Percentiles rank a stretch among this genome's conserved stretches.
These are phyloP conservation scores for Candida pseudoviswanathii DNA, from an alignment of 1,139 yeast genomes.

Conservation along the genomic window DNA sequence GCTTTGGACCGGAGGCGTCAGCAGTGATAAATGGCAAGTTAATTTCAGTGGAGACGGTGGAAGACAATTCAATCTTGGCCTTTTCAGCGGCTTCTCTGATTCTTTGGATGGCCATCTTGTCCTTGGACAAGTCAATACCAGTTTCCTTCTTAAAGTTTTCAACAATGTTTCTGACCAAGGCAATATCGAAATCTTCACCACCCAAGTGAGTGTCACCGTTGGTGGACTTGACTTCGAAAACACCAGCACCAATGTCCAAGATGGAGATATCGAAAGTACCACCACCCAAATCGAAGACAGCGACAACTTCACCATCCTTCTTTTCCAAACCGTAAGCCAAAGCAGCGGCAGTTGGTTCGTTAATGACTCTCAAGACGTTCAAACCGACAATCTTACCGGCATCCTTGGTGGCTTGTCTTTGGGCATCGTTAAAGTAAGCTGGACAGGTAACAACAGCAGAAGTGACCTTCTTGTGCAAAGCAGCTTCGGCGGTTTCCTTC, in stretches of 20 bases:
- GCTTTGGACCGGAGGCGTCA: slow-evolving; percentile 97
- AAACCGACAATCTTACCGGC: slow-evolving; percentile 98
- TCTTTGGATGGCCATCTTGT: slow-evolving; percentile 99
- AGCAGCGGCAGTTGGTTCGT: slow-evolving; percentile 99
- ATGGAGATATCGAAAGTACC: slow-evolving; percentile 88
- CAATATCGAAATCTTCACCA: slow-evolving; percentile 91
- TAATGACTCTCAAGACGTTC: slow-evolving; percentile 94
- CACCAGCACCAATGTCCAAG: slow-evolving; percentile 85
- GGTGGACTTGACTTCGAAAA: slow-evolving; percentile 84
- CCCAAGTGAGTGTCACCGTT: slow-evolving; percentile 91
- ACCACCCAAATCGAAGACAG: slow-evolving; percentile 87
- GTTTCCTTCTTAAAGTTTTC: slow-evolving; percentile 90
- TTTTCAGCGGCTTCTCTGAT: slow-evolving; percentile 99
- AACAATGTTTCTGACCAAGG: slow-evolving; percentile 84
- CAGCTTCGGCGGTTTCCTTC: slow-evolving; percentile 96
- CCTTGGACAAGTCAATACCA: slow-evolving; percentile 85
- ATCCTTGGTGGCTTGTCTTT: slow-evolving; percentile 98
- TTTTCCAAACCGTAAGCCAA: slow-evolving; percentile 95
- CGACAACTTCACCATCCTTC: slow-evolving; percentile 71
- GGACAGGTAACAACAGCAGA: slow-evolving; percentile 98
- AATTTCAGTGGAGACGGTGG: slow-evolving; percentile 90
- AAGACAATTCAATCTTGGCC: slow-evolving; percentile 97
- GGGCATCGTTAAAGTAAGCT: slow-evolving; percentile 97
- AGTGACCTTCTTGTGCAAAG: slow-evolving; percentile 76
- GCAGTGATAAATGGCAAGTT: slow-evolving; percentile 97